These are phyloP conservation scores for Aspergillus puulaauensis DNA, from an alignment of 2,329 filamentous ascomycete species.

Conservation along the genomic window DNA sequence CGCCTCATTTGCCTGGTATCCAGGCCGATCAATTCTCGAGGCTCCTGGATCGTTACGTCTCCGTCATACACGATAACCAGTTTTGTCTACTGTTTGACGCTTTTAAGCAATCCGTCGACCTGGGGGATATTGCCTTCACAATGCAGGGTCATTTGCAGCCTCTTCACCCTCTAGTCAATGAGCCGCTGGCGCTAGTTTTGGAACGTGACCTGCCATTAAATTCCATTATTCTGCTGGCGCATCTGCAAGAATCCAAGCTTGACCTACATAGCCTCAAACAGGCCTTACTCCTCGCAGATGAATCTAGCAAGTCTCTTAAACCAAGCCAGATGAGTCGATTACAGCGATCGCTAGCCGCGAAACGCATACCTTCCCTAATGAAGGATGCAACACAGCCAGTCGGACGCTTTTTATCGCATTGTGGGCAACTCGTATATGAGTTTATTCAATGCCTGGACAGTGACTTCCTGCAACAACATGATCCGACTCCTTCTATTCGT, in stretches of 20 bases:
- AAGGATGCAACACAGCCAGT: slow-evolving; percentile 44
- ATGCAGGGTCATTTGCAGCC: slow-evolving; percentile 31
- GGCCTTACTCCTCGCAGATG: slow-evolving; percentile 30
- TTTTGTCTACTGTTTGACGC: slow-evolving; percentile 29
- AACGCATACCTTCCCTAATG: slow-evolving; percentile 39
- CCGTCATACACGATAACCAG: slow-evolving; percentile 31
- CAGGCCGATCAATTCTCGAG: slow-evolving; percentile 16
- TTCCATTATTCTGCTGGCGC: slow-evolving; percentile 29
- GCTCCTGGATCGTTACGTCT: slow-evolving; percentile 31
- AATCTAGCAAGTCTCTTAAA: slow-evolving; percentile 35
- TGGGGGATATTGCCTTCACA: slow-evolving; percentile 26
- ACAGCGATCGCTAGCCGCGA: slow-evolving; percentile 42
- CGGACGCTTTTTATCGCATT: slow-evolving; percentile 38
- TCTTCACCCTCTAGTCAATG: slow-evolving; percentile 42
- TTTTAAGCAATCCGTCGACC: slow-evolving; percentile 20
- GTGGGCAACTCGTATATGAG: slow-evolving; percentile 36
- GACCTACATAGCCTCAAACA: slow-evolving; percentile 37
- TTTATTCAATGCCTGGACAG: slow-evolving; percentile 32
- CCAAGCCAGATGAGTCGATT: slow-evolving; percentile 43
- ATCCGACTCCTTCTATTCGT: slow-evolving; percentile 26
- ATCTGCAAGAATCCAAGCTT: slow-evolving; percentile 39
- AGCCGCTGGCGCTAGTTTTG: slow-evolving; percentile 34
- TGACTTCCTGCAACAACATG: slow-evolving; percentile 23
- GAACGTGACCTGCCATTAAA: slow-evolving; percentile 21
- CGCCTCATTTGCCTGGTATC: slow-evolving; percentile 16